A percentile compares a stretch with the other conserved stretches of the same genome.
These are phyloP conservation scores for Podospora anserina DNA, from an alignment of 495 filamentous ascomycete species.

Conservation along the genomic window DNA sequence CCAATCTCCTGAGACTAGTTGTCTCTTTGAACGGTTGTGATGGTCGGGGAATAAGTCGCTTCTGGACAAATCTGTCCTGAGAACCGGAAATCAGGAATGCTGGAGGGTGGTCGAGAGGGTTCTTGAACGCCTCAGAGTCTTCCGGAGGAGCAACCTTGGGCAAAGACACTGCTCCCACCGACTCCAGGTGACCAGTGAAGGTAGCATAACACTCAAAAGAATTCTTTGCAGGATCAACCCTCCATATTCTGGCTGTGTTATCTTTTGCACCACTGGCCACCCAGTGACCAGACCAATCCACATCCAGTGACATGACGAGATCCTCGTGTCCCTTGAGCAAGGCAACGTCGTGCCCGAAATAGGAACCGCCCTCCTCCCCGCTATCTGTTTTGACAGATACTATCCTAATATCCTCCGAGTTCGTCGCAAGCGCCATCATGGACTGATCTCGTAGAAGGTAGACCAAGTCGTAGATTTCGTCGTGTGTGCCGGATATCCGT, in stretches of 20 bases:
- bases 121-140: constrained; percentile 58
- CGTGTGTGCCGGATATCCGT: constrained; percentile 90
- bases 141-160: constrained; percentile 63
- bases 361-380: constrained; percentile 44
- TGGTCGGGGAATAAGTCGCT: constrained; percentile 65
- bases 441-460: constrained; percentile 77
- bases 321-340: constrained; percentile 86
- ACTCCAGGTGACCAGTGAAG: constrained; percentile 90
- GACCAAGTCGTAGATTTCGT: constrained; percentile 91
- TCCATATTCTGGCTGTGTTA: constrained; percentile 89
- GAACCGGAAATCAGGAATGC: constrained; percentile 84
- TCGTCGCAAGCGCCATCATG: constrained; percentile 85
- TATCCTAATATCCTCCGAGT: constrained; percentile 87
- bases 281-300: constrained; percentile 96
- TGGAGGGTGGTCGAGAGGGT: constrained; percentile 76
- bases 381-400: constrained; percentile 53
- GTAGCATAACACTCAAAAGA: constrained; percentile 75
- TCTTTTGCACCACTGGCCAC: constrained; percentile 95
- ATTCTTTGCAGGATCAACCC: constrained; percentile 70
- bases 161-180: constrained; percentile 85
- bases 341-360: constrained; percentile 84
- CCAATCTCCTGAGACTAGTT: constrained; percentile 76
- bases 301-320: constrained; percentile 90
- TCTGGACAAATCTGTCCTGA: constrained; percentile 91
- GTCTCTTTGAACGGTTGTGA: constrained; percentile 45